A percentile compares a stretch with the other conserved stretches of the same genome.
These are phyloP conservation scores for Phytophthora sp. DNA, from an alignment of 352 stramenopile species.

Conservation along the genomic window DNA sequence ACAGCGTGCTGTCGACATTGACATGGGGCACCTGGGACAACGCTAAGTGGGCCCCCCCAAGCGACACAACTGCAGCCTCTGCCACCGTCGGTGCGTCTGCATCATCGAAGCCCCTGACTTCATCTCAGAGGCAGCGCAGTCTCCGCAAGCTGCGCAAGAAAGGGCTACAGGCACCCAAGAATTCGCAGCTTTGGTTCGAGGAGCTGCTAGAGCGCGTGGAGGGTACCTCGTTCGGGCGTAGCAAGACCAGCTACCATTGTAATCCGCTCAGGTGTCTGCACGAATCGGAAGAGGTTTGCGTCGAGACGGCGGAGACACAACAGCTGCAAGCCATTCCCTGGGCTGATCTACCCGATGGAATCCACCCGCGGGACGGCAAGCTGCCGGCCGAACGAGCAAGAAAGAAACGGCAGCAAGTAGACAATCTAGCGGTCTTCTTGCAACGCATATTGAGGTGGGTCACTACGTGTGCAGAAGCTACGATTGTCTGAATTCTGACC, in stretches of 20 bases:
- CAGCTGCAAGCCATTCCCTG: constrained; percentile 57
- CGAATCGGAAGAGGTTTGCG: not conserved
- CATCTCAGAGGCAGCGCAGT: constrained; percentile 41
- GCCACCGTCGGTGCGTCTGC: not conserved
- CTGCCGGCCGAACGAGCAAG: constrained; percentile 53
- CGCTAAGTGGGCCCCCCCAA: constrained; percentile 22
- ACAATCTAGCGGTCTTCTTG: constrained; percentile 80
- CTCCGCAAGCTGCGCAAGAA: constrained; percentile 58
- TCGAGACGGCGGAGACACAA: too few species aligned
- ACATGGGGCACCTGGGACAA: constrained; percentile 84
- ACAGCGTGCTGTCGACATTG: constrained; percentile 66
- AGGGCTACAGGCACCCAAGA: constrained; percentile 44
- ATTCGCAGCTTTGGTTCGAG: constrained; percentile 77
- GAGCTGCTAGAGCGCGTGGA: constrained; percentile 70
- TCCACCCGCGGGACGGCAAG: constrained; percentile 76
- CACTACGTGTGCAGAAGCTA: not conserved
- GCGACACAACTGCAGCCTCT: not conserved
- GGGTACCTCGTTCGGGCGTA: constrained; percentile 40
- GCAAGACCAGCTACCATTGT: constrained; percentile 51
- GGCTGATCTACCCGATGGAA: constrained; percentile 59
- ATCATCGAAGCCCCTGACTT: not conserved
- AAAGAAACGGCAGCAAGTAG: constrained; percentile 81
- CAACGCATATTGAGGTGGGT: constrained; percentile 62
- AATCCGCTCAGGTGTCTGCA: constrained; percentile 68
- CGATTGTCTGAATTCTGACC: constrained; percentile 7